A percentile compares a stretch with the other conserved stretches of the same genome.
Conservation (phyloP, 805 yeast genomes). For the Yamadazyma nakazawae region DNA sequence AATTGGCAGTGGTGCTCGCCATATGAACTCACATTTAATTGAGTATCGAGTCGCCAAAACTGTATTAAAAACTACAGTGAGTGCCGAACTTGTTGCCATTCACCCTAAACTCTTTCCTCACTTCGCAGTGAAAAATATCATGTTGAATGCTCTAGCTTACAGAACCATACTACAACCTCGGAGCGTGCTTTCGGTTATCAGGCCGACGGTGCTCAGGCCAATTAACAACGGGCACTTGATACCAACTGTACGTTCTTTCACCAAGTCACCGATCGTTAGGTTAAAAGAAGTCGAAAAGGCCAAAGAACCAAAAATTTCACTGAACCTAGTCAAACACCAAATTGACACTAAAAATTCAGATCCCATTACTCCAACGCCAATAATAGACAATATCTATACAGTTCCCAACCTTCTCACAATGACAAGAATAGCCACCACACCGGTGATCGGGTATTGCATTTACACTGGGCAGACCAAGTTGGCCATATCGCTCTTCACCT, state of each 20-base stretch:
- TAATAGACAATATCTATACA: constrained; percentile 50
- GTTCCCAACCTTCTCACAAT: constrained; percentile 84
- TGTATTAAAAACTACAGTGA: too few relatives aligned
- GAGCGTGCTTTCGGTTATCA: not conserved
- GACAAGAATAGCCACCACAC: constrained; percentile 78
- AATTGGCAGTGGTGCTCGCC: too few relatives aligned
- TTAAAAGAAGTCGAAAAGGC: not conserved
- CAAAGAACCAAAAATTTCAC: not conserved
- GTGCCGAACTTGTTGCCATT: too few relatives aligned
- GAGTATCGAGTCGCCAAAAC: too few relatives aligned
- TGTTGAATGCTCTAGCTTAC: constrained; percentile 3
- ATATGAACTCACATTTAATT: too few relatives aligned
- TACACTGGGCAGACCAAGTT: constrained; percentile 56
- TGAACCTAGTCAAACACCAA: not conserved
- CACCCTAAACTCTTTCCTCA: not conserved
- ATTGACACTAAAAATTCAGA: not conserved
- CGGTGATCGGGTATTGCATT: constrained; percentile 77
- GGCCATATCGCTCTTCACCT: constrained; percentile 73
- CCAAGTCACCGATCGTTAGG: not conserved
- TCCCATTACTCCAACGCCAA: not conserved
- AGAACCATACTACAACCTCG: not conserved
- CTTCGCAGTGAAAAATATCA: not conserved
- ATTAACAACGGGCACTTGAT: not conserved
- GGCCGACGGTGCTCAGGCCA: not conserved
- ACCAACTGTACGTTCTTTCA: not conserved